Percentiles rank a stretch among this genome's conserved stretches.
Evolutionary conservation across 768 basidiomycete species (phyloP).

Genomic region (Rossbeevera mucosa): DNA sequence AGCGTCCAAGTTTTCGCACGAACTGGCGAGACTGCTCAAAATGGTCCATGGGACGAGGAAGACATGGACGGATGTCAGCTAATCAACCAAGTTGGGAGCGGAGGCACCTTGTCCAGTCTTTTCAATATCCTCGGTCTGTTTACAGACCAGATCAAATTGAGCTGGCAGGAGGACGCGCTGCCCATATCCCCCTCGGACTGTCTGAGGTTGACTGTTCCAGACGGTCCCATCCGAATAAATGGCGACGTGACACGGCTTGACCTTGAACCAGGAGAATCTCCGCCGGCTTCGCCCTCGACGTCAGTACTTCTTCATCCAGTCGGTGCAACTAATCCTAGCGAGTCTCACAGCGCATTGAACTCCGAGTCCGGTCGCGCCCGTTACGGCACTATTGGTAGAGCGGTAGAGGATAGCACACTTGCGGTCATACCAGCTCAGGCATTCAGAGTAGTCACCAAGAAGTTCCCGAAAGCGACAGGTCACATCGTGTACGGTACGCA

Average conservation of each 20-base stretch:
- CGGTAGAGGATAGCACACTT: slow-evolving; percentile 88
- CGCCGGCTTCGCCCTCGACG: slow-evolving; percentile 53
- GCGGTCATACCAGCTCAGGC: slow-evolving; percentile 99
- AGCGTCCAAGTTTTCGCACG: slow-evolving; percentile 89
- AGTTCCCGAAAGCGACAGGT: slow-evolving; percentile 94
- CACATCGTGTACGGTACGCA: slow-evolving; percentile 86
- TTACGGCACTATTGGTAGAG: slow-evolving; percentile 84
- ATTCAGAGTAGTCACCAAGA: slow-evolving; percentile 88
- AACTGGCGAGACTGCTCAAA: slow-evolving; percentile 49
- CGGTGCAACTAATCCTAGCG: slow-evolving; percentile 16
- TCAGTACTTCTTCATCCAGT: slow-evolving; percentile 64
- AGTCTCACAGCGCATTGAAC: slow-evolving; percentile 11
- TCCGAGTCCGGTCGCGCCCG: slow-evolving; percentile 38
- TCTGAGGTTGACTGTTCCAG: slow-evolving; percentile 19
- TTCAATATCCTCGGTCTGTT: slow-evolving; percentile 97
- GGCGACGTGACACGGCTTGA: slow-evolving; percentile 65
- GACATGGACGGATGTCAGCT: slow-evolving; percentile 95
- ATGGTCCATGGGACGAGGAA: slow-evolving; percentile 72
- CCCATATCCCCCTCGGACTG: slow-evolving; percentile 24
- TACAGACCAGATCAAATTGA: slow-evolving; percentile 89
- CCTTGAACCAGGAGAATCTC: slow-evolving; percentile 32
- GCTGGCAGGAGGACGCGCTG: slow-evolving; percentile 73
- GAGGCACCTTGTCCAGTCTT: slow-evolving; percentile 90
- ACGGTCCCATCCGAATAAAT: slow-evolving; percentile 37
- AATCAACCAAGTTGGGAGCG: slow-evolving; percentile 92